phyloP scores from a whole-genome alignment of 345 rosid genomes.

The Eutrema japonicum region DNA sequence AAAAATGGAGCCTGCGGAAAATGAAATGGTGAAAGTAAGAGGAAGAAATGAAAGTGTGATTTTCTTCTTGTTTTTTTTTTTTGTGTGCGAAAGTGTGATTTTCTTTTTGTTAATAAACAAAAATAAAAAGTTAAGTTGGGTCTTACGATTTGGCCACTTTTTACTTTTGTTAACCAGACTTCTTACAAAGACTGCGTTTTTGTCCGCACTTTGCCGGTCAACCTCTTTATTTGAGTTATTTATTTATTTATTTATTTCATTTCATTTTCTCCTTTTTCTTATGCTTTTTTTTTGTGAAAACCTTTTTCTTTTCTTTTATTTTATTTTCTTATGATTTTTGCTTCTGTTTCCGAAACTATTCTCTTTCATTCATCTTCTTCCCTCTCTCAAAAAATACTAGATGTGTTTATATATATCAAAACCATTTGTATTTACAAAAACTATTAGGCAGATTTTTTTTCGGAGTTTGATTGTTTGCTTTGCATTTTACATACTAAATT shows the following conservation, averaged over 20 bases:
- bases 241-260: background rate
- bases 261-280: background rate
- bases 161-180: conserved; percentile 35
- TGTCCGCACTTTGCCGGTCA: conserved; percentile 41
- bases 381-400: background rate
- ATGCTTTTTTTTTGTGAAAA: background rate
- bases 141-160: conserved; percentile 33
- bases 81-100: background rate
- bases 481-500: no score
- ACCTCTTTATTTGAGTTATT: conserved; percentile 21
- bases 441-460: background rate
- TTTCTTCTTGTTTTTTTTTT: background rate
- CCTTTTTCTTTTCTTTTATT: no score
- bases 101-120: background rate
- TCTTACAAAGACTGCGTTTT: conserved; percentile 38
- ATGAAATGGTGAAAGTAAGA: conserved; percentile 12
- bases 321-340: background rate
- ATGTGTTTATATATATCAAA: background rate
- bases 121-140: background rate
- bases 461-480: background rate
- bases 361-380: background rate
- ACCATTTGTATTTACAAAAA: background rate
- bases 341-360: conserved; percentile 12
- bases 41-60: conserved; percentile 6
- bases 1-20: conserved; percentile 17